These are phyloP conservation scores for Ceratocystis lukuohia DNA, from an alignment of 2,329 filamentous ascomycete species.

Conservation along the genomic window DNA sequence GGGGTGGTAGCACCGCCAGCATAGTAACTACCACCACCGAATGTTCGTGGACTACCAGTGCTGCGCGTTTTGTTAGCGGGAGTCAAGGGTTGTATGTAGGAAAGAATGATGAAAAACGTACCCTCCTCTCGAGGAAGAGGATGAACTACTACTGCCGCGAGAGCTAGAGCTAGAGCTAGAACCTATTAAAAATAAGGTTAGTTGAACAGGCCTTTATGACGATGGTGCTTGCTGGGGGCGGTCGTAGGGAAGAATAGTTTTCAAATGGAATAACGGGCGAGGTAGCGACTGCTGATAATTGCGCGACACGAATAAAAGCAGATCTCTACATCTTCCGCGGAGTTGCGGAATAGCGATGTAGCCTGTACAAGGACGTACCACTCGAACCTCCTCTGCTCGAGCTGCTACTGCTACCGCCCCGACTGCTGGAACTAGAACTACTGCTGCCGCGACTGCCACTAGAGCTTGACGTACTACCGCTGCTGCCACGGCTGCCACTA, in stretches of 20 bases:
- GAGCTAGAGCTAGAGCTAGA: neutral
- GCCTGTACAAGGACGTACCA: neutral
- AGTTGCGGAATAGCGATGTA: neutral
- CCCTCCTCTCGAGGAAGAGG: conserved; percentile 9
- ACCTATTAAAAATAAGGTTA: neutral
- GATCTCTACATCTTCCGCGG: neutral
- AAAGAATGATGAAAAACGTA: conserved; percentile 7
- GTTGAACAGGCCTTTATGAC: neutral
- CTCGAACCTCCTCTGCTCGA: neutral
- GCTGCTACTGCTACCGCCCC: conserved; percentile 20
- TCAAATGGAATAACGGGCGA: no score
- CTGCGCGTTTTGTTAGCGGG: conserved; percentile 28
- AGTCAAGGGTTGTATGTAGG: conserved; percentile 6
- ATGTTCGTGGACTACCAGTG: conserved; percentile 42
- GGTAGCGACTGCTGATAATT: no score
- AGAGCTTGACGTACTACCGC: conserved; percentile 17
- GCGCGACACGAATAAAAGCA: neutral
- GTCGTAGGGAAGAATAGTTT: no score
- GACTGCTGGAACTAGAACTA: conserved; percentile 21
- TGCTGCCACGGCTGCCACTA: conserved; percentile 23
- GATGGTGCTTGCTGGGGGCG: no score
- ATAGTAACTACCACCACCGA: conserved; percentile 52
- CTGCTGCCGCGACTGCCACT: conserved; percentile 23
- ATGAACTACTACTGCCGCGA: conserved; percentile 11
- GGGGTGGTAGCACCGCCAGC: conserved; percentile 49